Percentiles rank a stretch among this genome's conserved stretches.
Conservation (phyloP, 2,329 filamentous ascomycete genomes). For the Fusarium veterinarium region DNA sequence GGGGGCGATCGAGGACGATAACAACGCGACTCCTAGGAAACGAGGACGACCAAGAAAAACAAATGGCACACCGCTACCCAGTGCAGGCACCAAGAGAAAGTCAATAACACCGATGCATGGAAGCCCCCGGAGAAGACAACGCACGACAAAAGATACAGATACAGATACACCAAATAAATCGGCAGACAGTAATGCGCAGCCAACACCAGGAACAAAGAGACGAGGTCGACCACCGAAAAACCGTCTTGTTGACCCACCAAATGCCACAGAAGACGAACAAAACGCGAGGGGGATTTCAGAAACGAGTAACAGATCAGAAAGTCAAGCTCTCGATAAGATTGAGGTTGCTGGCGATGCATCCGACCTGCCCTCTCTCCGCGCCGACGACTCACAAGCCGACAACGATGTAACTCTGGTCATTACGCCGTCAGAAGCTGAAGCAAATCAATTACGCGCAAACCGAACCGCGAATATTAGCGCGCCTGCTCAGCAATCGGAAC, state of each 20-base stretch:
- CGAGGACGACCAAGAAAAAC: conserved; percentile 61
- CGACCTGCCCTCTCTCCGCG: conserved; percentile 29
- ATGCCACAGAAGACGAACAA: conserved; percentile 38
- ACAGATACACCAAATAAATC: conserved; percentile 44
- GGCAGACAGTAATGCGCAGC: conserved; percentile 37
- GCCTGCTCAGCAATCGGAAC: conserved; percentile 45
- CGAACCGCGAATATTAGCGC: conserved; percentile 26
- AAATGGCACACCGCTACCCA: conserved; percentile 64
- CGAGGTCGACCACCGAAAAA: conserved; percentile 49
- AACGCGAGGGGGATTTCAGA: conserved; percentile 26
- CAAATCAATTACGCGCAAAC: conserved; percentile 13
- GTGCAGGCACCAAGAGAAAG: conserved; percentile 56
- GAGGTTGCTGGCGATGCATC: conserved; percentile 37
- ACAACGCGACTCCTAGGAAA: conserved; percentile 52
- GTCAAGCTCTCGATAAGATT: conserved; percentile 45
- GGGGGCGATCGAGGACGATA: conserved; percentile 53
- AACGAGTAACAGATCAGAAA: conserved; percentile 29
- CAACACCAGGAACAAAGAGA: conserved; percentile 49
- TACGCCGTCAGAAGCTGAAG: conserved; percentile 38
- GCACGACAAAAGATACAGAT: conserved; percentile 45
- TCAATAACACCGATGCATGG: conserved; percentile 58
- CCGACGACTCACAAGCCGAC: conserved; percentile 45
- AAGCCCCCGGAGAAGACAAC: conserved; percentile 50
- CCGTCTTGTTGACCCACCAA: conserved; percentile 41
- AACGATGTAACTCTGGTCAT: conserved; percentile 45